These are phyloP conservation scores for Sugiyamaella valdiviana DNA, from an alignment of 805 yeast genomes.

Conservation along the genomic window DNA sequence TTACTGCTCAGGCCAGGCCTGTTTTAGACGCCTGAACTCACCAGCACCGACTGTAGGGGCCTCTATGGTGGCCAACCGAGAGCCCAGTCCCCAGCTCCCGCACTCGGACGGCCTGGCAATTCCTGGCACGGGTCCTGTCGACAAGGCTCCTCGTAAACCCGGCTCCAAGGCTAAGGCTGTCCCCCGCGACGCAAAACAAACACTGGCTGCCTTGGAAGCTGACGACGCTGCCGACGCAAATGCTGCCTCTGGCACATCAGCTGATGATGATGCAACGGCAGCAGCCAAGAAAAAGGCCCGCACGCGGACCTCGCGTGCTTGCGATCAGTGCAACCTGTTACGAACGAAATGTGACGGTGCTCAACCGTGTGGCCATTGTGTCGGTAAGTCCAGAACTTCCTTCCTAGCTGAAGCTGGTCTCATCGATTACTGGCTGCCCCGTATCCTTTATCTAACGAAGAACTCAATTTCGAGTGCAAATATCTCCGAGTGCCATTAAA, in stretches of 20 bases:
- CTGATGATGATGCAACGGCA: neutral
- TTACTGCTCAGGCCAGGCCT: neutral
- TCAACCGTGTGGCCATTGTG: conserved; percentile 41
- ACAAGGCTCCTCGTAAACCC: too few species aligned
- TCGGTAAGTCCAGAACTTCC: conserved; percentile 14
- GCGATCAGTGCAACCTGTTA: conserved; percentile 43
- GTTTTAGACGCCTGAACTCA: too few species aligned
- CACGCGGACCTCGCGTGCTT: conserved; percentile 34
- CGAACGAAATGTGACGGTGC: conserved; percentile 46
- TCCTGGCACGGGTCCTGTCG: neutral
- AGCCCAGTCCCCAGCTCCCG: neutral
- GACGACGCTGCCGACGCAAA: neutral
- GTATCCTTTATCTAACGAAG: conserved; percentile 1
- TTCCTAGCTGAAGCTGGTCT: too few species aligned
- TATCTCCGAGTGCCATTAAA: conserved; percentile 40
- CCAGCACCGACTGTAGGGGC: neutral
- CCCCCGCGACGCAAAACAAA: too few species aligned
- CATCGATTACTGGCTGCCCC: too few species aligned
- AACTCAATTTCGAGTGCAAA: conserved; percentile 22
- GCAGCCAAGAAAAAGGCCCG: conserved; percentile 4
- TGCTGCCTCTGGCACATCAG: neutral
- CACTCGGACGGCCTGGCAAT: neutral
- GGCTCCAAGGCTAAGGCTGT: too few species aligned
- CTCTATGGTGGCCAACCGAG: neutral
- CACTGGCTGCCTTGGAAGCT: too few species aligned